Conservation (phyloP, 208 protist species). For the Naegleria gruberi region DNA sequence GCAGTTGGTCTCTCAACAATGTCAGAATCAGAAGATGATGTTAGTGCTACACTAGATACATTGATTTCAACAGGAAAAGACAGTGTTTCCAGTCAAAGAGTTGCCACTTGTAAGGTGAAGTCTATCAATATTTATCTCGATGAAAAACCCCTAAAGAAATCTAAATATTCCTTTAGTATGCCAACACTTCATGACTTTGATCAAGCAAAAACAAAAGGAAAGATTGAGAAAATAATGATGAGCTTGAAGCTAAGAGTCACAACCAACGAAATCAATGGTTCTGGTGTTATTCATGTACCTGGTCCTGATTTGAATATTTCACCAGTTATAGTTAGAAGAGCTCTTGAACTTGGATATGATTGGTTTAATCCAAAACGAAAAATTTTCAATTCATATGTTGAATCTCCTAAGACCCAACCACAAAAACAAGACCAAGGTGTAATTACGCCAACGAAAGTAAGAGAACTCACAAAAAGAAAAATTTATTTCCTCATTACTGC, state of each 20-base stretch:
- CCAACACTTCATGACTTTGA: neutral
- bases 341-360: neutral
- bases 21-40: neutral
- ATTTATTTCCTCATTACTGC: neutral
- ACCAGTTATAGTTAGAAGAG: neutral
- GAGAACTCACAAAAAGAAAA: neutral
- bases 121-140: neutral
- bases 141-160: neutral
- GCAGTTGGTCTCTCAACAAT: neutral
- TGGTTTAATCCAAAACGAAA: neutral
- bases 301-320: neutral
- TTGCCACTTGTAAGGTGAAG: neutral
- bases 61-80: neutral
- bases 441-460: no score
- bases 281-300: neutral
- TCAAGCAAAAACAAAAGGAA: neutral
- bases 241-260: neutral
- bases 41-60: neutral
- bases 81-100: neutral
- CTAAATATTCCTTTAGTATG: neutral
- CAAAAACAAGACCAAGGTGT: neutral
- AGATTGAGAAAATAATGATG: neutral
- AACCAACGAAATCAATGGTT: neutral
- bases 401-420: neutral
- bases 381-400: neutral